phyloP scores from a whole-genome alignment of 768 basidiomycete genomes.

The Ramaria sp. region DNA sequence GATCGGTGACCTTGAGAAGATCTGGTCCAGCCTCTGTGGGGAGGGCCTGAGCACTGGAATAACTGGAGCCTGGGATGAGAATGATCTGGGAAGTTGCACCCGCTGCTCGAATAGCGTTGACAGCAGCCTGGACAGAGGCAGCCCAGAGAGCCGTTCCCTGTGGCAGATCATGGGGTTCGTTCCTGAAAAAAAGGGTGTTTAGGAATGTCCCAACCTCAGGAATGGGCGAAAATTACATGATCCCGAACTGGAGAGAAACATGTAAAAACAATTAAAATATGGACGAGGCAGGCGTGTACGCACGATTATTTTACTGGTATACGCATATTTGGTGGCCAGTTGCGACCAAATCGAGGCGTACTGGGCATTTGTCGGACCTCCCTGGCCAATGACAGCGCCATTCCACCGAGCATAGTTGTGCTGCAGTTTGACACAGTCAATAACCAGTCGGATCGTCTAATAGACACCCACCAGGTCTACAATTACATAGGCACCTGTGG shows the following conservation, averaged over 20 bases:
- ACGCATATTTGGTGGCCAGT: slow-evolving; percentile 28
- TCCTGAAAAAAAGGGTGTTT: slow-evolving; percentile 24
- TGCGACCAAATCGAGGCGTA: slow-evolving; percentile 31
- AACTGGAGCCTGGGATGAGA: slow-evolving; percentile 34
- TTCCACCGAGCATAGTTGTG: slow-evolving; percentile 57
- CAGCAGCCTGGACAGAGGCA: slow-evolving; percentile 26
- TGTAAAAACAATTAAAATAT: background rate
- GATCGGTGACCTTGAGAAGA: slow-evolving; percentile 32
- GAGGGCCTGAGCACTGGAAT: slow-evolving; percentile 28
- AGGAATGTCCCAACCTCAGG: slow-evolving; percentile 5
- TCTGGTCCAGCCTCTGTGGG: slow-evolving; percentile 29
- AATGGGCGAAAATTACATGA: background rate
- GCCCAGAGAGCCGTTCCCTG: slow-evolving; percentile 23
- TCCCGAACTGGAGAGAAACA: background rate
- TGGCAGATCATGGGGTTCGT: slow-evolving; percentile 37
- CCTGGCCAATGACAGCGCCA: slow-evolving; percentile 31
- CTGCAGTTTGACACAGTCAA: slow-evolving; percentile 13
- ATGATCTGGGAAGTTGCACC: slow-evolving; percentile 32
- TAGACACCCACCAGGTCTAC: slow-evolving; percentile 32
- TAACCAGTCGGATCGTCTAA: background rate
- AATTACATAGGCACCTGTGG: slow-evolving; percentile 36
- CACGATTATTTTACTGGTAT: slow-evolving; percentile 27
- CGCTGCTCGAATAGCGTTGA: slow-evolving; percentile 32
- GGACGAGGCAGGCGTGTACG: slow-evolving; percentile 10
- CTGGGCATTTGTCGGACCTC: slow-evolving; percentile 32